These are phyloP conservation scores for Cucurbitaria berberidis DNA, from an alignment of 2,329 filamentous ascomycete species.

Conservation along the genomic window DNA sequence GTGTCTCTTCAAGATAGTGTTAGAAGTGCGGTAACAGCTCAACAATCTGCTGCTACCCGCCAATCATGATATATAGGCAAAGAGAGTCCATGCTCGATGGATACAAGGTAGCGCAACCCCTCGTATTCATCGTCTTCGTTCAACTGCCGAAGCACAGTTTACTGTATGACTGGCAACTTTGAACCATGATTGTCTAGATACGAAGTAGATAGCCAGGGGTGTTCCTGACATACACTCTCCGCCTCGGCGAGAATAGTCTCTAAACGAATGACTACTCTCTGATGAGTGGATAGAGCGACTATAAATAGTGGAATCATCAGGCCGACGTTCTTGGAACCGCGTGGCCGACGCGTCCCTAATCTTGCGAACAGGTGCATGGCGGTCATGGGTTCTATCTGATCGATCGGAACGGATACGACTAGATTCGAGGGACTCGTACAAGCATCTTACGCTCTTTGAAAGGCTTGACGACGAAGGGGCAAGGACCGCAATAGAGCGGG, in stretches of 20 bases:
- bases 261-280: background rate
- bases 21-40: background rate
- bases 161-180: conserved; percentile 1
- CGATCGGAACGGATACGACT: too few relatives aligned
- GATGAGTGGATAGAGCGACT: background rate
- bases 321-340: background rate
- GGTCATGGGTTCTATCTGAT: too few relatives aligned
- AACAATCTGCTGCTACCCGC: background rate
- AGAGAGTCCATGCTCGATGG: background rate
- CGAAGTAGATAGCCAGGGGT: background rate
- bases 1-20: background rate
- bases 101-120: background rate
- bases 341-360: background rate
- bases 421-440: too few relatives aligned
- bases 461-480: background rate
- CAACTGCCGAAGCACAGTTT: background rate
- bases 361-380: background rate
- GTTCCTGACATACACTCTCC: background rate
- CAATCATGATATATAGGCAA: background rate
- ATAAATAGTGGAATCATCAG: background rate
- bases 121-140: background rate
- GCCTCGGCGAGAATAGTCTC: background rate
- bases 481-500: background rate
- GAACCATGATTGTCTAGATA: background rate
- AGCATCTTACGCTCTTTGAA: background rate